These are phyloP conservation scores for Coelastrella sp. DNA, from an alignment of 139 green algal genomes.

Conservation along the genomic window DNA sequence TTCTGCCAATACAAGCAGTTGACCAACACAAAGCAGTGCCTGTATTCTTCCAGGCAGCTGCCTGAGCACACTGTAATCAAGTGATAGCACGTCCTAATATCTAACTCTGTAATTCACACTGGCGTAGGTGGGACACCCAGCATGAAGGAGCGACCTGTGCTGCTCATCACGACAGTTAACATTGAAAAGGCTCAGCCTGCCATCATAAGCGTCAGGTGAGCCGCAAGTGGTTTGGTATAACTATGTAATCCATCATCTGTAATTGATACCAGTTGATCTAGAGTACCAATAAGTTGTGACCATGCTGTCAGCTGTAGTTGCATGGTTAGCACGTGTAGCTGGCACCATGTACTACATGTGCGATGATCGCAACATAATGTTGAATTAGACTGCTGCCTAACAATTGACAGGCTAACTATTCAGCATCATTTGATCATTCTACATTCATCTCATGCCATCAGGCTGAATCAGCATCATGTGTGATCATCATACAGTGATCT, in stretches of 20 bases:
- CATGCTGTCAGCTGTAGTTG: too few species aligned
- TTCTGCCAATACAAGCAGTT: too few species aligned
- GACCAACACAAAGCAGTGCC: not conserved
- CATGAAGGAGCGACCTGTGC: not conserved
- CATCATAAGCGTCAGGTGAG: not conserved
- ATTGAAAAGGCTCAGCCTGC: not conserved
- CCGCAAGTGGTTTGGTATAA: not conserved
- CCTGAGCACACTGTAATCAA: not conserved
- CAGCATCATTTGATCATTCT: too few species aligned
- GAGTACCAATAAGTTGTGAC: not conserved
- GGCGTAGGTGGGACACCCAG: not conserved
- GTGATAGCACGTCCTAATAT: not conserved
- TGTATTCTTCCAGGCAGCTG: too few species aligned
- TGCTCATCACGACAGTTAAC: not conserved
- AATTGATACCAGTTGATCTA: not conserved
- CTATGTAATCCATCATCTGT: not conserved
- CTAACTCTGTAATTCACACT: not conserved
- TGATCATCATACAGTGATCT: too few species aligned
- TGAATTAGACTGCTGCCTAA: too few species aligned
- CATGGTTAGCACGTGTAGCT: too few species aligned
- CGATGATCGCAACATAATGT: too few species aligned
- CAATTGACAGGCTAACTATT: too few species aligned
- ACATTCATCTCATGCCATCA: too few species aligned
- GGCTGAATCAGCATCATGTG: too few species aligned
- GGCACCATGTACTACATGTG: not conserved